A percentile compares a stretch with the other conserved stretches of the same genome.
Conservation (phyloP, 1,284 basidiomycete genomes). For the Athelia psychrophila region DNA sequence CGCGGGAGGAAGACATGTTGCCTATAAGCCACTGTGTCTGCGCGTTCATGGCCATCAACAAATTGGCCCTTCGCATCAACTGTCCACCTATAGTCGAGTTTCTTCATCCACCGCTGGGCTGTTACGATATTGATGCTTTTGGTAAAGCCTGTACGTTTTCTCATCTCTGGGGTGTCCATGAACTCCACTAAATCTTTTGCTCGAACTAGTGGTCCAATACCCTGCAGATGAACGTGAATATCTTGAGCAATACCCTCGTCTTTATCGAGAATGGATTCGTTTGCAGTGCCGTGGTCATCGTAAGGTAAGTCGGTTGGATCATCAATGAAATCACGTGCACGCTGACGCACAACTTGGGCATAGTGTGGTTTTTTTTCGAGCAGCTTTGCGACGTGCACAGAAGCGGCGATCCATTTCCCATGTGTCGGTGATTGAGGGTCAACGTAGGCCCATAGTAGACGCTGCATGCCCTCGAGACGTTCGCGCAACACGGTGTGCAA, state of each 20-base stretch:
- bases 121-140: slow-evolving; percentile 17
- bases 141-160: slow-evolving; percentile 10
- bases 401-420: not conserved
- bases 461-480: not conserved
- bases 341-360: slow-evolving; percentile 12
- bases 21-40: slow-evolving; percentile 10
- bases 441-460: not conserved
- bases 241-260: slow-evolving; percentile 24
- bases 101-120: slow-evolving; percentile 21
- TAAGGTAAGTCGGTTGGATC: slow-evolving; percentile 15
- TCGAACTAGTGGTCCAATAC: slow-evolving; percentile 18
- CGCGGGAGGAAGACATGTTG: slow-evolving; percentile 18
- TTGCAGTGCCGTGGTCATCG: slow-evolving; percentile 11
- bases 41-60: slow-evolving; percentile 25
- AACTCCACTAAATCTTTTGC: slow-evolving; percentile 24
- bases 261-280: slow-evolving; percentile 19
- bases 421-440: not conserved
- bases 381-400: not conserved
- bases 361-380: not conserved
- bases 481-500: not conserved
- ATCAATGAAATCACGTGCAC: slow-evolving; percentile 14
- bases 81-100: slow-evolving; percentile 20
- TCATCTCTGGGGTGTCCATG: slow-evolving; percentile 15
- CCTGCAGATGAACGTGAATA: slow-evolving; percentile 24
- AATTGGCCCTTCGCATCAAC: slow-evolving; percentile 19